A percentile compares a stretch with the other conserved stretches of the same genome.
Evolutionary conservation across 1,139 yeast species (phyloP).

Genomic region (Taphrina confusa): DNA sequence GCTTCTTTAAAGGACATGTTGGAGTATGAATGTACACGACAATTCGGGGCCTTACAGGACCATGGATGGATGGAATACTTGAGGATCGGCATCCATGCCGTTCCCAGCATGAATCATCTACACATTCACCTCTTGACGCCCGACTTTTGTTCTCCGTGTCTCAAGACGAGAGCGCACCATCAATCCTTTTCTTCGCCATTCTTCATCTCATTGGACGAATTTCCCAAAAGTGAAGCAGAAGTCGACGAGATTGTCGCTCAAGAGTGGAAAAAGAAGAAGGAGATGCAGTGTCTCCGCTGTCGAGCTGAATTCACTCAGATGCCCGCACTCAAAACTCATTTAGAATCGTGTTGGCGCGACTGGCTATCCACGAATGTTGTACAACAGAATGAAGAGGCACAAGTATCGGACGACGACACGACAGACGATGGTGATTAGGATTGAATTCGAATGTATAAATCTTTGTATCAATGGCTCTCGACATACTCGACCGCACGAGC

Average conservation of each 20-base stretch:
- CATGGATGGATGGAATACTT: slow-evolving; percentile 49
- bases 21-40: slow-evolving; percentile 50
- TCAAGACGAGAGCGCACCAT: slow-evolving; percentile 69
- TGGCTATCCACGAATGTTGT: slow-evolving; percentile 1
- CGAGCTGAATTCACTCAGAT: neutral
- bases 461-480: slow-evolving; percentile 18
- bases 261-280: slow-evolving; percentile 1
- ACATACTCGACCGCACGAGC: slow-evolving; percentile 87
- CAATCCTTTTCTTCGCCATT: slow-evolving; percentile 68
- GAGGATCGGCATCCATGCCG: slow-evolving; percentile 67
- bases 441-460: neutral
- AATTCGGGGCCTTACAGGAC: slow-evolving; percentile 50
- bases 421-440: neutral
- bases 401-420: slow-evolving; percentile 14
- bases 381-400: no score
- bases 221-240: neutral
- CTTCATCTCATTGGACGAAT: slow-evolving; percentile 58
- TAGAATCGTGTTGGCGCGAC: neutral
- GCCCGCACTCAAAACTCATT: neutral
- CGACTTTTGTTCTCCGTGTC: slow-evolving; percentile 58
- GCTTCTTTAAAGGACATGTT: neutral
- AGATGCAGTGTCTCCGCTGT: slow-evolving; percentile 10
- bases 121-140: slow-evolving; percentile 72
- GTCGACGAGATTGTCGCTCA: neutral
- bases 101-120: slow-evolving; percentile 67